Evolutionary conservation across 2,329 filamentous ascomycete genomes (phyloP), one percentile per base, ranked within the genome.

Genomic region (Seiridium unicorne): DNA sequence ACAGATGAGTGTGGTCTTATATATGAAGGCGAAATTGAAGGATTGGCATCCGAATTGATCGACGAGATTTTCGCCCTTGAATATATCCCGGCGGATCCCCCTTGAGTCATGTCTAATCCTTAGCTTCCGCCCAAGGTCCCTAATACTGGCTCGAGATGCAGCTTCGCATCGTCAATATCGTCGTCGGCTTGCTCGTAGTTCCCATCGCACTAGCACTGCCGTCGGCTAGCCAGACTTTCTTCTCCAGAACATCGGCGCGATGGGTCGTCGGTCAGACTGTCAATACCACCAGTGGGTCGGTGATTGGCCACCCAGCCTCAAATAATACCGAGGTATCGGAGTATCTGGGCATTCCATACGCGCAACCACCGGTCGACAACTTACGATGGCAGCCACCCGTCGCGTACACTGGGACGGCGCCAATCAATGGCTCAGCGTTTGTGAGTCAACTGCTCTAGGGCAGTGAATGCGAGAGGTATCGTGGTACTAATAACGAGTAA

Each of bases 271-370:
- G 53, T 7, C 53, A 55, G 38, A 48, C 18, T 36, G 51, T 61
- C 11, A 38, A 57, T 8, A 61, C 60, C n/a, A 59, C 60, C 40
- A 59, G 51, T 42, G 60, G 60, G 3, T 38, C 57, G 40, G 47
- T 61, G 32, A 18, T 9, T 32, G 60, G 60, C 10, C 56, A 59
- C 10, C 9, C 8, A 5, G 57, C 56, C 8, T 10, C 51, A 7
- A 59, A 59, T 18, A 34, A 40, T 34, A 47, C 60, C 1, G 31
- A 26, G n/a, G 57, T 59, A 11, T 38, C 40, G 10, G 56, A 61
- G 34, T 61, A 58, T 13, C 35, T 61, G 34, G 60, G 60, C 35
- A 61, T 61, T 44, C 51, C 51, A 11, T 61, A 61, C 4, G 60
- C 55, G 1, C 7, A 53, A 10, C 55, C 60, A 40, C 60, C 60